Evolutionary conservation across 345 rosid genomes (phyloP), one percentile per base, ranked within the genome.

Genomic region (Alliaria petiolata): DNA sequence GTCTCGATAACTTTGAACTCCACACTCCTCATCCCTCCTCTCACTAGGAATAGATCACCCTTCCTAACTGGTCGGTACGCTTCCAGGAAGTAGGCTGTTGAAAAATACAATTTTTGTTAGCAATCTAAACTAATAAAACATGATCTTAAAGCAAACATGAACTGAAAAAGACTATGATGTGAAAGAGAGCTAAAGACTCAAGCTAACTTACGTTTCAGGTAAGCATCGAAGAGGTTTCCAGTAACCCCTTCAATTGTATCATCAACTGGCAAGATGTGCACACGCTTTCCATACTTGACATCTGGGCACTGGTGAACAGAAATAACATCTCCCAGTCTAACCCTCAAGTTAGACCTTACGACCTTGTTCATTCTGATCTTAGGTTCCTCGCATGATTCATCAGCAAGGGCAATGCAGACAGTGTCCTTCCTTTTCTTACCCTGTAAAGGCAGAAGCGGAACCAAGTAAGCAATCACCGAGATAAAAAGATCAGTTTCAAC

Each of bases 21-120:
- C 9, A 93, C 91, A 61, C 97, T 90, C 81, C 98, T 85, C 98
- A 93, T 90, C 61, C 98, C 98, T 38, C 98, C 98, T 79, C 98
- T 87, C 36, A 90, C 98, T 57, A 90, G 95, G 80, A 93, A 93
- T 36, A 90, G 78, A 79, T 93, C 98, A 39, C 98, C 98, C 79
- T 90, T 93, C 79, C 97, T 87, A 74, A 93, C 96, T 6, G 98
- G 98, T 9, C 98, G 95, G 72, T 93, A 93, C n/a, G 98, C 90
- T 72, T 90, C 98, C 58, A 86, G 40, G 81, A 93, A 93, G 75
- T 93, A 93, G 65, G 98, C 98, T 92, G 91, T 80, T 28, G 19
- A 56, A 47, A 46, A 17, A 22, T 47, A 17, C 62, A 79, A 36
- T 19, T 1, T 1, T 1, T 12, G 44, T 35, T 84, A 61, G 7